Percentiles rank a stretch among this genome's conserved stretches.
Conservation (phyloP, 805 yeast species). For the Lachancea quebecensis region DNA sequence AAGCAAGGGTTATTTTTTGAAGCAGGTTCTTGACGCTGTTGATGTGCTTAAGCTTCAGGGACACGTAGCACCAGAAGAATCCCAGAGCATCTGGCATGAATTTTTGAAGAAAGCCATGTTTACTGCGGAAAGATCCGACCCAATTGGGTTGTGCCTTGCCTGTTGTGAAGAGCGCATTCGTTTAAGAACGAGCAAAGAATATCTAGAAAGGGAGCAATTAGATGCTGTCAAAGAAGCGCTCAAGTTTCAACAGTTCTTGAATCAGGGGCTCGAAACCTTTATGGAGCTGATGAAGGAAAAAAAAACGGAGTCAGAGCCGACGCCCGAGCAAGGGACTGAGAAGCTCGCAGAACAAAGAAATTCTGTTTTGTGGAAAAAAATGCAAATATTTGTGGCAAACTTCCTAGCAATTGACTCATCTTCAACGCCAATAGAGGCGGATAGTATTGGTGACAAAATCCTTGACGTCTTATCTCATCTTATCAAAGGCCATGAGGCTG, state of each 20-base stretch:
- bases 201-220: constrained; percentile 8
- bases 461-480: not conserved
- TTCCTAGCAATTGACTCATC: constrained; percentile 15
- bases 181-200: constrained; percentile 13
- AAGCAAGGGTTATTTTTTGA: constrained; percentile 21
- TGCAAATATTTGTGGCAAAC: constrained; percentile 13
- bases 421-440: not conserved
- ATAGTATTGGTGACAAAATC: constrained; percentile 2
- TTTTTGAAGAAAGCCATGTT: constrained; percentile 22
- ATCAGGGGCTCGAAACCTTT: constrained; percentile 13
- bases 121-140: constrained; percentile 29
- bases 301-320: not conserved
- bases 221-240: constrained; percentile 9
- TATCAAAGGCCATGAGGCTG: constrained; percentile 3
- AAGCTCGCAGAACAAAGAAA: constrained; percentile 3
- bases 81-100: constrained; percentile 13
- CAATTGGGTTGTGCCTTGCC: constrained; percentile 25
- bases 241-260: constrained; percentile 14
- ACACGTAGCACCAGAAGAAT: constrained; percentile 2
- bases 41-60: constrained; percentile 8
- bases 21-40: constrained; percentile 20
- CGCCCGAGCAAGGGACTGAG: not conserved
- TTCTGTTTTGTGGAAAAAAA: constrained; percentile 6
- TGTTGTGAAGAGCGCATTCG: constrained; percentile 15
- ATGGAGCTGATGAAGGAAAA: not conserved